Evolutionary conservation across 257 asterid species (phyloP).

Genomic region (Thymus quinquecostatus): DNA sequence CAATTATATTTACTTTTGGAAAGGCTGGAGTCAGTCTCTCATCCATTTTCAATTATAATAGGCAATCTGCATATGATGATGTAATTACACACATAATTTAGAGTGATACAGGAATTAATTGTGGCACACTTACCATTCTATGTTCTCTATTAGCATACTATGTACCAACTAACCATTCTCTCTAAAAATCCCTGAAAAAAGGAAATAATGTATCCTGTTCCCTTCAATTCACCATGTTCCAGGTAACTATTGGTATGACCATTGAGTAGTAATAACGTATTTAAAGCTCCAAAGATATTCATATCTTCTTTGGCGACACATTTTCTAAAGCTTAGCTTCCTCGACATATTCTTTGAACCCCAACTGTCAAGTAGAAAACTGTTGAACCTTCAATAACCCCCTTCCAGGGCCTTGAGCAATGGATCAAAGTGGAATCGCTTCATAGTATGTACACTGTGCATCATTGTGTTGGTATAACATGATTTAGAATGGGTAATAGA

Average conservation of each 20-base stretch:
- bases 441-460: background rate
- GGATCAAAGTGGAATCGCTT: conserved; percentile 6
- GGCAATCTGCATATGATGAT: too few species aligned
- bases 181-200: background rate
- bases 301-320: conserved; percentile 9
- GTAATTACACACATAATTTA: too few species aligned
- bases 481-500: conserved; percentile 2
- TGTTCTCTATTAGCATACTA: background rate
- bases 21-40: too few species aligned
- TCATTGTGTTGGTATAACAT: background rate
- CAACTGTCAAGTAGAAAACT: conserved; percentile 21
- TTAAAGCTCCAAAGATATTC: background rate
- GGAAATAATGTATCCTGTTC: background rate
- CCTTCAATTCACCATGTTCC: background rate
- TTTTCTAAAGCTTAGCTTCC: background rate
- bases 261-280: background rate
- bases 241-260: background rate
- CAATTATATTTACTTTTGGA: too few species aligned
- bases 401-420: conserved; percentile 3
- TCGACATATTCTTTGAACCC: background rate
- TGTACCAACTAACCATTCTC: background rate
- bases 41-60: too few species aligned
- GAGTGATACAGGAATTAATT: too few species aligned
- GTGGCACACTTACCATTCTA: background rate
- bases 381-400: conserved; percentile 12